phyloP scores from a whole-genome alignment of 2,329 filamentous ascomycete species.

The Cadophora sp. region DNA sequence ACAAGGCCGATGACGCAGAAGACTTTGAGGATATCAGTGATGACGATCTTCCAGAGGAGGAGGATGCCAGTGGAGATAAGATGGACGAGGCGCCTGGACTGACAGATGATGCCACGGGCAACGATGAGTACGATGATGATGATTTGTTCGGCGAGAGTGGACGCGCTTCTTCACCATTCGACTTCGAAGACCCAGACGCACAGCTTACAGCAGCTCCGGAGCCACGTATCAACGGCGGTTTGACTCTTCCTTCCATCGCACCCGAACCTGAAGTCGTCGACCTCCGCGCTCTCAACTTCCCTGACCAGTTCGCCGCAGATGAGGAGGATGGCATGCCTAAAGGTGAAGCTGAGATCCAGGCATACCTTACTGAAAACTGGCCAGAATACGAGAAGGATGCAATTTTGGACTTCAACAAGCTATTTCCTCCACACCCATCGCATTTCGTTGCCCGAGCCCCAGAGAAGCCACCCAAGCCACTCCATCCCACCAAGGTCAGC shows the following conservation, averaged over 20 bases:
- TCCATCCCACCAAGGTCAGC: slow-evolving; percentile 86
- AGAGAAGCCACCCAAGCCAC: slow-evolving; percentile 77
- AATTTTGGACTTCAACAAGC: slow-evolving; percentile 78
- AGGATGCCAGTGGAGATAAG: slow-evolving; percentile 51
- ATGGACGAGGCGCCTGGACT: slow-evolving; percentile 40
- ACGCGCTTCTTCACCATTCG: slow-evolving; percentile 42
- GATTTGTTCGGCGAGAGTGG: slow-evolving; percentile 72
- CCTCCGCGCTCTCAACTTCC: slow-evolving; percentile 54
- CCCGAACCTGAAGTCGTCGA: slow-evolving; percentile 32
- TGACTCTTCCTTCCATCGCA: slow-evolving; percentile 34
- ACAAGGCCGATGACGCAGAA: slow-evolving; percentile 91
- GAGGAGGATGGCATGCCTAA: slow-evolving; percentile 72
- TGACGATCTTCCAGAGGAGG: slow-evolving; percentile 86
- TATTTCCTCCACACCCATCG: slow-evolving; percentile 82
- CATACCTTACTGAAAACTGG: slow-evolving; percentile 80
- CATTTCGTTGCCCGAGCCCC: slow-evolving; percentile 82
- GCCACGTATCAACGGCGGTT: slow-evolving; percentile 27
- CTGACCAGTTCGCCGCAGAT: slow-evolving; percentile 44
- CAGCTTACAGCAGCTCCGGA: slow-evolving; percentile 31
- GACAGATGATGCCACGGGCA: slow-evolving; percentile 56
- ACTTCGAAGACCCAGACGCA: slow-evolving; percentile 34
- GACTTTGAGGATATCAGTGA: slow-evolving; percentile 93
- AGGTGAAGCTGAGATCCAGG: slow-evolving; percentile 74
- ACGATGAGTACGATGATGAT: slow-evolving; percentile 62
- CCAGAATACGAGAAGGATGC: slow-evolving; percentile 80